Percentiles rank a stretch among this genome's conserved stretches.
These are phyloP conservation scores for Neocucurbitaria cava DNA, from an alignment of 2,329 filamentous ascomycete genomes.

Conservation along the genomic window DNA sequence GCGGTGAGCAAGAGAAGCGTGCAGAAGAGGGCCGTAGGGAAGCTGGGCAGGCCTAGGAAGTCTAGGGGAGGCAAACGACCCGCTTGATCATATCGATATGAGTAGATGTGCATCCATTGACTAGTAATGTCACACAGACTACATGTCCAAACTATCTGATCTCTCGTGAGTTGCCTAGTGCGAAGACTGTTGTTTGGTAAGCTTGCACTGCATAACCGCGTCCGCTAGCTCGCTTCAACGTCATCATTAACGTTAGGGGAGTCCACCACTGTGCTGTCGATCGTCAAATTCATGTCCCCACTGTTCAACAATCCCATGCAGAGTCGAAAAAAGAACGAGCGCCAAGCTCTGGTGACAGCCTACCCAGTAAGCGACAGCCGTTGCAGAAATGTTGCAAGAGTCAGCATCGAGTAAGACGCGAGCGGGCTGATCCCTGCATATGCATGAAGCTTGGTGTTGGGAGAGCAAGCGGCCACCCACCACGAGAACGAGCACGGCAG, in stretches of 20 bases:
- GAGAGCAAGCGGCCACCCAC: slow-evolving; percentile 3
- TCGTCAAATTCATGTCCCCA: neutral
- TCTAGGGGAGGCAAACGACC: slow-evolving; percentile 20
- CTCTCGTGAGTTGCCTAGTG: neutral
- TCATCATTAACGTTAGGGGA: slow-evolving; percentile 11
- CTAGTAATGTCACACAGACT: neutral
- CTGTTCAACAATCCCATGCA: too few relatives aligned
- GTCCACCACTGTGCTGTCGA: neutral
- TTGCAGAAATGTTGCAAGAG: slow-evolving; percentile 19
- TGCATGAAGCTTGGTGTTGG: slow-evolving; percentile 19
- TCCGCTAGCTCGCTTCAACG: slow-evolving; percentile 5
- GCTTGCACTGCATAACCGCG: neutral
- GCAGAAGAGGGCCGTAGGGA: slow-evolving; percentile 24
- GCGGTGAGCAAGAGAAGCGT: slow-evolving; percentile 16
- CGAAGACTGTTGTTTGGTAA: neutral
- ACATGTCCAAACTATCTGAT: neutral
- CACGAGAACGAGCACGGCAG: neutral
- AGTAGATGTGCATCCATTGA: too few relatives aligned
- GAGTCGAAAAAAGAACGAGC: neutral
- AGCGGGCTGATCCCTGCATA: slow-evolving; percentile 13
- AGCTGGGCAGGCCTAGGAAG: slow-evolving; percentile 23
- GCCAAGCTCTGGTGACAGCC: neutral
- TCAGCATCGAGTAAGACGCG: slow-evolving; percentile 7
- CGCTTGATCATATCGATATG: neutral
- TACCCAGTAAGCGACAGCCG: slow-evolving; percentile 6